Evolutionary conservation across 768 basidiomycete species (phyloP), one percentile per base, ranked within the genome.

Genomic region (Dentipellis sp.): DNA sequence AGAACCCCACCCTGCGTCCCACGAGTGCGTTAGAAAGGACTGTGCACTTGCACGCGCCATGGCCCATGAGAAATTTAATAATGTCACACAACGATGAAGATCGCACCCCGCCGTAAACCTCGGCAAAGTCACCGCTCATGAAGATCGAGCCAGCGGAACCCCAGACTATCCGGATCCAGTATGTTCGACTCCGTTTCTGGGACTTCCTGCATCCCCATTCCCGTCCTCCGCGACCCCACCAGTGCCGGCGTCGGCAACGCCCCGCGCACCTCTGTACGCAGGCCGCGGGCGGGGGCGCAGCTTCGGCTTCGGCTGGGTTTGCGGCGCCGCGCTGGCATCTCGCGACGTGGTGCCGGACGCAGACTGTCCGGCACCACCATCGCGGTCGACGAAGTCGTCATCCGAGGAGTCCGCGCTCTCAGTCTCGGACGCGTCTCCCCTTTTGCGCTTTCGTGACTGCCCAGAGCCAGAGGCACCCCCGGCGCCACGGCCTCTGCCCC

Each of bases 271-370:
- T 50, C 38, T 56, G 53, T 59, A 53, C 8, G 50, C 55, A 16
- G 58, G 58, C 23, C 58, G 50, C 11, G 60, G 48, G 3, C 55
- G 55, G 16, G 58, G 51, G 10, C 49, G 59, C 1, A 54, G 59
- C 21, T 52, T 53, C 36, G 42, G 29, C 19, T 51, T 61, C 29
- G 55, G 51, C 16, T 47, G 22, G 5, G 51, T 45, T 11, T 19
- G 67, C 58, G 57, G 66, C 67, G 63, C 64, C 55, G 57, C 42
- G 19, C n/a, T 19, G 19, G 8, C n/a, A 45, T 68, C 65, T 51
- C 58, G 58, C 22, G 39, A 53, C 19, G 42, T 29, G 50, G 29
- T 3, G 10, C 14, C 38, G 22, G 17, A 47, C 54, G 50, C 10
- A 21, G 36, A 21, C 34, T 50, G n/a, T 16, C 29, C 16, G 35